Percentiles rank a stretch among this genome's conserved stretches.
These are phyloP conservation scores for Calocera viscosa DNA, from an alignment of 768 basidiomycete species.

Conservation along the genomic window DNA sequence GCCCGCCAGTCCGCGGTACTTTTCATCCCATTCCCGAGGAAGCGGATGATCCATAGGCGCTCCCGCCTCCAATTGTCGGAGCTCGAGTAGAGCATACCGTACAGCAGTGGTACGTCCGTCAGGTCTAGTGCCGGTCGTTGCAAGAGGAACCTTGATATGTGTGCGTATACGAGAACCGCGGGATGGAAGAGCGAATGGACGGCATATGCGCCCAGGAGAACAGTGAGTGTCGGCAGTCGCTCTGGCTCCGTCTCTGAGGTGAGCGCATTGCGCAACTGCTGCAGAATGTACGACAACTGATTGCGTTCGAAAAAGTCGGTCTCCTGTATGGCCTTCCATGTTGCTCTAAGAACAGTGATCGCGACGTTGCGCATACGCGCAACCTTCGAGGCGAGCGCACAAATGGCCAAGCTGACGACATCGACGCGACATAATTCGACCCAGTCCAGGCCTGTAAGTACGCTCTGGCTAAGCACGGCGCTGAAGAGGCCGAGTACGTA, in stretches of 20 bases:
- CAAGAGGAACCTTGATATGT: constrained; percentile 74
- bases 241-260: constrained; percentile 27
- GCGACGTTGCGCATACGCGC: constrained; percentile 47
- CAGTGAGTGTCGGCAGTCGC: constrained; percentile 63
- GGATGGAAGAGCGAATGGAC: constrained; percentile 76
- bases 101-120: constrained; percentile 81
- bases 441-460: constrained; percentile 58
- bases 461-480: constrained; percentile 50
- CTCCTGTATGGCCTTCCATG: constrained; percentile 39
- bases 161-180: constrained; percentile 75
- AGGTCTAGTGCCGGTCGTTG: constrained; percentile 74
- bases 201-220: constrained; percentile 72
- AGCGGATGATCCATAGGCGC: constrained; percentile 75
- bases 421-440: constrained; percentile 77
- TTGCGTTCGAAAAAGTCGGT: constrained; percentile 67
- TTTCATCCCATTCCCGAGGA: constrained; percentile 69
- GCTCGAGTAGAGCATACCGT: constrained; percentile 70
- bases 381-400: constrained; percentile 58
- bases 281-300: constrained; percentile 60
- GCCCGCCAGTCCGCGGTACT: constrained; percentile 69
- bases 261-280: constrained; percentile 48
- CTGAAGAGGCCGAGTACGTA: constrained; percentile 59
- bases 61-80: constrained; percentile 75
- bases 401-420: constrained; percentile 56
- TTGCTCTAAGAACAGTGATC: constrained; percentile 44